Evolutionary conservation across 2,329 filamentous ascomycete genomes (phyloP).

Genomic region (Chaetomium sp.): DNA sequence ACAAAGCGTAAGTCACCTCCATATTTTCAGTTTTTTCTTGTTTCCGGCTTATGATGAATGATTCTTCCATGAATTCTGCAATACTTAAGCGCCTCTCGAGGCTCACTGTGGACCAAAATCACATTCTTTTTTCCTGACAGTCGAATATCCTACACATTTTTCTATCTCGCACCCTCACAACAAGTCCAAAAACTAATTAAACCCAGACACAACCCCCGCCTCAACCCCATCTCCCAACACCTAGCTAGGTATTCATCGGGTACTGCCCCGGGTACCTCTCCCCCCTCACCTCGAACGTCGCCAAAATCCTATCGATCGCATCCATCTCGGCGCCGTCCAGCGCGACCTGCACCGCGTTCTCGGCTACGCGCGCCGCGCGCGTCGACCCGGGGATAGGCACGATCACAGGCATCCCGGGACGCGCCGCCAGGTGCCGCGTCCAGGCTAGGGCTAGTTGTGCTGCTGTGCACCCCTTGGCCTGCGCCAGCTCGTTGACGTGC

Average conservation of each 20-base stretch:
- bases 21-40: not conserved
- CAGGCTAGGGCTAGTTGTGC: conserved; percentile 69
- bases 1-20: conserved; percentile 18
- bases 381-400: conserved; percentile 69
- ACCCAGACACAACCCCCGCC: not conserved
- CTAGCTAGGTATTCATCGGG: conserved; percentile 24
- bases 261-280: conserved; percentile 46
- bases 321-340: conserved; percentile 54
- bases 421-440: conserved; percentile 53
- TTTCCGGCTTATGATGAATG: conserved; percentile 36
- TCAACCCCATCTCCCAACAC: not conserved
- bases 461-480: conserved; percentile 59
- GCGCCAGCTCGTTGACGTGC: conserved; percentile 59
- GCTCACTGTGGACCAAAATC: conserved; percentile 31
- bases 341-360: conserved; percentile 57
- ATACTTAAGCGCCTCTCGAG: conserved; percentile 44
- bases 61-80: conserved; percentile 50
- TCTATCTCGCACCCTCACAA: no score
- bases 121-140: conserved; percentile 31
- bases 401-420: conserved; percentile 56
- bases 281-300: conserved; percentile 52
- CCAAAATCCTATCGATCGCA: conserved; percentile 54
- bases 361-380: conserved; percentile 55
- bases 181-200: conserved; percentile 9
- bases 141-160: not conserved